Evolutionary conservation across 768 basidiomycete species (phyloP), one percentile per base, ranked within the genome.

Genomic region (Podaxis sp.): DNA sequence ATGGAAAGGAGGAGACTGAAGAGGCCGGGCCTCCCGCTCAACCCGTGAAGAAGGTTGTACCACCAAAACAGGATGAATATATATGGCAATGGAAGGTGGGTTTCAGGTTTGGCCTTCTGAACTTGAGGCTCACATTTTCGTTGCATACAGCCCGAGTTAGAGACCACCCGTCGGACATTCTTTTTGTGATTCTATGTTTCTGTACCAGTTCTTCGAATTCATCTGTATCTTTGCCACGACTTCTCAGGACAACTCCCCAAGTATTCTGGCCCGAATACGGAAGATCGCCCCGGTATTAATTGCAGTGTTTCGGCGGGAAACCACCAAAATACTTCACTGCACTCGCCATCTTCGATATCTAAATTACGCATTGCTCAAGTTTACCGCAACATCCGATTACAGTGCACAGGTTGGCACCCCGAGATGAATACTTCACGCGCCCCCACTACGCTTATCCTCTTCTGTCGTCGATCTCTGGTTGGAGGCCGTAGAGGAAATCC

Each of bases 41-140:
- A 51, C 65, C 64, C 17, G 72, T 72, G 63, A 77, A 78, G 60
- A 77, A 78, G 60, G 73, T 79, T 49, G 68, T 81, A 27, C 87
- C 87, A 0, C 85, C 89, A 1, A 86, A 83, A 66, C 82, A 86
- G 64, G 92, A 93, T 66, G 89, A 94, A 71, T 88, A 84, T 66
- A 76, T 93, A 55, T 97, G 94, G 94, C 80, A 82, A 63, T 96
- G 94, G 93, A 95, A 95, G 85, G 94, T 93, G 58, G 37, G 85
- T 77, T 3, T 2, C 6, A 38, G 53, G 19, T 47, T 25, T 51
- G n/a, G 12, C 50, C 36, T 40, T 55, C 43, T n/a, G 51, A 50
- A 46, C n/a, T 49, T 37, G 63, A 37, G 40, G 22, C 60, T 64
- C 58, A 70, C 40, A 41, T 46, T 50, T 40, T 24, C 60, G 57